Evolutionary conservation across 345 rosid species (phyloP), one percentile per base, ranked within the genome.

Genomic region (Luvunga scandens): DNA sequence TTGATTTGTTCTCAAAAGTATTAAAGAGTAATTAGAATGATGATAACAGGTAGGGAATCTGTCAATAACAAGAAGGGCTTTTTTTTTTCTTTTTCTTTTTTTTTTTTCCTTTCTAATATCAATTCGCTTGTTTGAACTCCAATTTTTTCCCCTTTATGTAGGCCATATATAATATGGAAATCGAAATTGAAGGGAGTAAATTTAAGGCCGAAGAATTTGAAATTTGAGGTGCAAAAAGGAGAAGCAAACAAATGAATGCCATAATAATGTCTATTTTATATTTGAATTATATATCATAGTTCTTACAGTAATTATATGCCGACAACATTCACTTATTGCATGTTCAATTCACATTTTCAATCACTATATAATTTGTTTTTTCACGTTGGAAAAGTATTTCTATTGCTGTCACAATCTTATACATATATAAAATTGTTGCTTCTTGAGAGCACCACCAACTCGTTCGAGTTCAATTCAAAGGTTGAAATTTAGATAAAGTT

Each of bases 161-260:
- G 50, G 50, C 50, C 18, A 45, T 45, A 36, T 6, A 36, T 6
- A 45, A 45, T 45, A 0, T 45, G 50, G 18, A 45, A 50, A 33
- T 19, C 55, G 22, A 55, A 10, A 10, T 42, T 45, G 64, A 71
- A 71, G 63, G 64, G 28, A 55, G 48, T 34, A 55, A 55, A 12
- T 21, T 55, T 21, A 71, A 2, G 75, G 22, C 8, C 24, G 12
- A 45, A 30, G 18, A 55, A 19, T 38, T 42, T 48, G 60, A 69
- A 71, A 53, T 55, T 74, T 74, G 21, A 21, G 42, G 59, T 74
- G 27, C 39, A 18, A 16, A 18, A 22, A 65, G 60, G 30, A 31
- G 70, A 75, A 62, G 60, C 61, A 50, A 75, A 75, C 78, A 75
- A 64, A 53, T 33, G 62, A 66, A 75, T 45, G 9, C 16, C 34